A percentile compares a stretch with the other conserved stretches of the same genome.
phyloP scores from a whole-genome alignment of 106 monocot species.

The Acanthochlamys bracteata region DNA sequence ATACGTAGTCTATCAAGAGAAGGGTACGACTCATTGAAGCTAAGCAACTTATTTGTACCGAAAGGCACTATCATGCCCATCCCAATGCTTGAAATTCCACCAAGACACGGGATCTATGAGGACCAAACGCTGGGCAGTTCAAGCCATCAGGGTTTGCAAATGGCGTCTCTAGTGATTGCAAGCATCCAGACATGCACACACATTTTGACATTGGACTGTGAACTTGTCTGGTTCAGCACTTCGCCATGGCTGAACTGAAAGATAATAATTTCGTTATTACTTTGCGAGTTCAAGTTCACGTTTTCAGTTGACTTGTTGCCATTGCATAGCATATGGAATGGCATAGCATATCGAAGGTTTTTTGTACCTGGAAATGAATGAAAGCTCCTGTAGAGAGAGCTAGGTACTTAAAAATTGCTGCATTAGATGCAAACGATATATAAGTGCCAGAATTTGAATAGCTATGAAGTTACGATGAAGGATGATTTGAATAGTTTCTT shows the following conservation, averaged over 20 bases:
- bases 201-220: constrained; percentile 41
- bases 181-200: constrained; percentile 26
- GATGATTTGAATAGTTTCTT: too few species aligned
- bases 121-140: constrained; percentile 32
- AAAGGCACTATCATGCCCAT: constrained; percentile 41
- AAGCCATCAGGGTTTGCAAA: constrained; percentile 44
- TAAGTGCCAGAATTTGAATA: too few species aligned
- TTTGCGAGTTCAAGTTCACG: constrained; percentile 47
- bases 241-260: constrained; percentile 43
- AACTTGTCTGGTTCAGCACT: constrained; percentile 35
- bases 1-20: too few species aligned
- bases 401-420: too few species aligned
- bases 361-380: too few species aligned
- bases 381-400: too few species aligned
- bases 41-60: constrained; percentile 33
- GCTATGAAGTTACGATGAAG: too few species aligned
- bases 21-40: constrained; percentile 38
- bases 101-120: constrained; percentile 41
- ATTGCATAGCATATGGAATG: too few species aligned
- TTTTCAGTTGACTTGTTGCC: too few species aligned
- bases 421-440: too few species aligned
- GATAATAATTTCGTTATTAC: constrained; percentile 32
- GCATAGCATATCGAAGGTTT: too few species aligned
- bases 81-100: constrained; percentile 37
- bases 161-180: constrained; percentile 39